phyloP scores from a whole-genome alignment of 441 rosid species.

The Populus hybrid region DNA sequence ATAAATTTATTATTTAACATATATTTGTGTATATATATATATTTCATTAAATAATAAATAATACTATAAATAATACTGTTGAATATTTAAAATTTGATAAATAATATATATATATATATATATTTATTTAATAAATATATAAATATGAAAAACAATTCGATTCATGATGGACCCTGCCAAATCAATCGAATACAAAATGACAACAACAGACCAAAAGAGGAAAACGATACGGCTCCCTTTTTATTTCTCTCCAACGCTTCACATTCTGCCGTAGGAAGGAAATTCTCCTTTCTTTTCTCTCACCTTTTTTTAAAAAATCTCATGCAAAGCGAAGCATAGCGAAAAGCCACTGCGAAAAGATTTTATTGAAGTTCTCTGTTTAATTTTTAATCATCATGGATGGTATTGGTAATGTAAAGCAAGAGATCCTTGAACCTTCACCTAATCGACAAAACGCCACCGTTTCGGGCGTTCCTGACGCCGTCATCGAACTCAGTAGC shows the following conservation, averaged over 20 bases:
- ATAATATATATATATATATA: too few relatives aligned
- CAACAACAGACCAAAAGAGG: neutral
- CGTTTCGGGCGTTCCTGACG: conserved; percentile 9
- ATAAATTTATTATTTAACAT: too few relatives aligned
- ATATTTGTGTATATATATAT: too few relatives aligned
- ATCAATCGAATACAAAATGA: neutral
- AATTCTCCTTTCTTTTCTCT: neutral
- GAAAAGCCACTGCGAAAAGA: neutral
- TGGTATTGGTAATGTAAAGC: conserved; percentile 30
- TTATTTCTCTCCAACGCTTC: too few relatives aligned
- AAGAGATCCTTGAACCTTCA: conserved; percentile 26
- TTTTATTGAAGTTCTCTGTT: neutral
- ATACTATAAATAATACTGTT: too few relatives aligned
- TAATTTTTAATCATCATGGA: conserved; percentile 18
- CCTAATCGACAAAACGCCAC: conserved; percentile 6
- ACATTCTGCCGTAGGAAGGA: too few relatives aligned
- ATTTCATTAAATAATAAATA: too few relatives aligned
- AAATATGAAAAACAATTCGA: too few relatives aligned
- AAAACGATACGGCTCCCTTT: too few relatives aligned
- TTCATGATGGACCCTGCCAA: neutral
- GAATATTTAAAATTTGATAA: too few relatives aligned
- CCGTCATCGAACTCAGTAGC: conserved; percentile 44
- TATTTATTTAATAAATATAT: too few relatives aligned
- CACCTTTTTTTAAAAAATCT: neutral
- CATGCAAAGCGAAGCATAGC: neutral